Evolutionary conservation across 768 basidiomycete genomes (phyloP), one percentile per base, ranked within the genome.

Genomic region (Collybia sp.): DNA sequence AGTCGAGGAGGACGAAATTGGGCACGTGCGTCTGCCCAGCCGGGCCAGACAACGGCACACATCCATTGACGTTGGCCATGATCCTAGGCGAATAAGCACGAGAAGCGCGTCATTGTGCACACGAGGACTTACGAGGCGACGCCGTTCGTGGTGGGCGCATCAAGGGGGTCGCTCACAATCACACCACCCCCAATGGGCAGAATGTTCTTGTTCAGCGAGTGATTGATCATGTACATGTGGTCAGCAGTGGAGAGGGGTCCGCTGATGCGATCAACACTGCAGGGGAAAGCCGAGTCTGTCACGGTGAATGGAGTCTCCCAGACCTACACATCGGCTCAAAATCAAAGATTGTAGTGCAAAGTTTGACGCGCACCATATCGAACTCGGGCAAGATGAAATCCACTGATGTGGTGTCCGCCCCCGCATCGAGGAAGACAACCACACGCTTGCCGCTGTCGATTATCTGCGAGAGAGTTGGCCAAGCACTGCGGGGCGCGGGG

Each of bases 401-500:
- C 1, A 76, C 75, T 13, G 54, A 37, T 1, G 62, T 58, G 5
- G 65, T 63, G 45, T 73, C 67, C 12, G 75, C 72, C 13, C 71
- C 68, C 1, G 65, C 51, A 48, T 85, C 82, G 53, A 86, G 64
- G 60, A 86, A 85, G 2, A 82, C 72, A 9, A 86, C 70, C 5
- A 86, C 73, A 5, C 77, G 71, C 54, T 73, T 81, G 4, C 77
- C 79, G 34, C 59, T 68, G 57, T 80, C 75, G 47, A 85, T 79
- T 60, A 86, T 62, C n/a, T 75, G 60, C 1, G 80, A 77, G 4
- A 86, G 63, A 0, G 82, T 82, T 1, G 83, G 84, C 82, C 84
- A 88, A 41, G 76, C 69, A 11, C 63, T 58, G 13, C 66, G 58
- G 31, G 66, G 66, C 47, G 77, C 59, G 0, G 73, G 69, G 0